A percentile compares a stretch with the other conserved stretches of the same genome.
These are phyloP conservation scores for Phytopythium litorale DNA, from an alignment of 352 stramenopile species.

Conservation along the genomic window DNA sequence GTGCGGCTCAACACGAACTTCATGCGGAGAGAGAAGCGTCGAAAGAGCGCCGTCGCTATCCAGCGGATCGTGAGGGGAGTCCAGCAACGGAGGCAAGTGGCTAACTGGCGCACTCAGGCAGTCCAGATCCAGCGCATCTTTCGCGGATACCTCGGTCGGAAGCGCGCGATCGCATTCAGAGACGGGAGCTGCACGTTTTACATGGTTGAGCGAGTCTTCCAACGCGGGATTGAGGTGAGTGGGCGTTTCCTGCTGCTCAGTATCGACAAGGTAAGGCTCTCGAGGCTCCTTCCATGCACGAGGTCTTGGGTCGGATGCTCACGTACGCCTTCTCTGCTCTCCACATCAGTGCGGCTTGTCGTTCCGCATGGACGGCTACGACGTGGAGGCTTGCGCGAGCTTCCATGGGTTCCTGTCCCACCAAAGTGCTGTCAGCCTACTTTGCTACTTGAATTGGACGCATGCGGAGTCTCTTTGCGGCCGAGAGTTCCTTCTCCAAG, in stretches of 20 bases:
- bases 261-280: constrained; percentile 48
- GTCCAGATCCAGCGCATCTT: constrained; percentile 50
- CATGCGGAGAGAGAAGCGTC: constrained; percentile 42
- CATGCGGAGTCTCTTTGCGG: constrained; percentile 38
- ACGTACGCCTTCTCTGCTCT: not conserved
- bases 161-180: constrained; percentile 52
- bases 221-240: constrained; percentile 51
- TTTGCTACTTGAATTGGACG: constrained; percentile 61
- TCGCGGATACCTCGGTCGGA: constrained; percentile 43
- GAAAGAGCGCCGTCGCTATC: constrained; percentile 39
- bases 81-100: constrained; percentile 22
- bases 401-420: constrained; percentile 58
- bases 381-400: constrained; percentile 36
- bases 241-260: constrained; percentile 41
- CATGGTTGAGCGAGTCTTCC: constrained; percentile 62
- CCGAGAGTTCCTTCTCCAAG: constrained; percentile 33
- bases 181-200: constrained; percentile 68
- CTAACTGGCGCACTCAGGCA: constrained; percentile 26
- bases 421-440: constrained; percentile 35
- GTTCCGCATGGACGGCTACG: constrained; percentile 56
- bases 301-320: not conserved
- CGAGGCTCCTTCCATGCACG: too few relatives aligned
- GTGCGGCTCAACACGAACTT: constrained; percentile 25
- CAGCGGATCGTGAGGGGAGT: constrained; percentile 61
- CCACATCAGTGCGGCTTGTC: constrained; percentile 50